phyloP scores from a whole-genome alignment of 2,329 filamentous ascomycete species.

The Hirsutella thompsonii region DNA sequence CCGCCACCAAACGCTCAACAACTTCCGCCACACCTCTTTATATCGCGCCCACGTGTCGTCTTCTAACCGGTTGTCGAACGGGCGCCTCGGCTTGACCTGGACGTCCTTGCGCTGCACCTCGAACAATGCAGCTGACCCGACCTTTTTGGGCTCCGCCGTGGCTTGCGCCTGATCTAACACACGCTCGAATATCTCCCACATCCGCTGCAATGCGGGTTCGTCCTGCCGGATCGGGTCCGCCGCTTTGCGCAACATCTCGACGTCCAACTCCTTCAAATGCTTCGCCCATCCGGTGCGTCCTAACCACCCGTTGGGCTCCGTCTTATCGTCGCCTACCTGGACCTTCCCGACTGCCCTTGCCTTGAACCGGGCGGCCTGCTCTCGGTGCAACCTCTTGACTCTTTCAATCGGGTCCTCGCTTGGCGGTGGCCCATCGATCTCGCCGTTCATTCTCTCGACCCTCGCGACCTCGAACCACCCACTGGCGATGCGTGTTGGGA shows the following conservation, averaged over 20 bases:
- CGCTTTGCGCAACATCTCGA: background rate
- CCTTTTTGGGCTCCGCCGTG: background rate
- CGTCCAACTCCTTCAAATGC: conserved; percentile 2
- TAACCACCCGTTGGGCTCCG: conserved; percentile 2
- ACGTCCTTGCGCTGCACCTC: conserved; percentile 4
- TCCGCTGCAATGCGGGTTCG: conserved; percentile 1
- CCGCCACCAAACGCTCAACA: conserved; percentile 1
- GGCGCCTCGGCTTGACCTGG: background rate
- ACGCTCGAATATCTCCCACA: background rate
- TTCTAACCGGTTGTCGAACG: conserved; percentile 4
- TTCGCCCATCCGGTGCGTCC: background rate
- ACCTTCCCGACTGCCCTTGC: background rate
- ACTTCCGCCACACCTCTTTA: conserved; percentile 1
- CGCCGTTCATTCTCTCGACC: background rate
- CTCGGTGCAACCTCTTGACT: background rate
- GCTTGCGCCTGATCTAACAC: conserved; percentile 1
- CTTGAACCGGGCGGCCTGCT: background rate
- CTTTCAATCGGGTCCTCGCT: background rate
- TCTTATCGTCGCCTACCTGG: background rate
- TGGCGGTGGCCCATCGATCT: background rate
- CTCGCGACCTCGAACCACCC: conserved; percentile 1
- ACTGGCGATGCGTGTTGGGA: background rate
- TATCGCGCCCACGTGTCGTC: conserved; percentile 5
- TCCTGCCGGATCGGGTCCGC: background rate
- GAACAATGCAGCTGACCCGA: conserved; percentile 3